A percentile compares a stretch with the other conserved stretches of the same genome.
Conservation (phyloP, 2,329 filamentous ascomycete genomes). For the Nigrospora oryzae region DNA sequence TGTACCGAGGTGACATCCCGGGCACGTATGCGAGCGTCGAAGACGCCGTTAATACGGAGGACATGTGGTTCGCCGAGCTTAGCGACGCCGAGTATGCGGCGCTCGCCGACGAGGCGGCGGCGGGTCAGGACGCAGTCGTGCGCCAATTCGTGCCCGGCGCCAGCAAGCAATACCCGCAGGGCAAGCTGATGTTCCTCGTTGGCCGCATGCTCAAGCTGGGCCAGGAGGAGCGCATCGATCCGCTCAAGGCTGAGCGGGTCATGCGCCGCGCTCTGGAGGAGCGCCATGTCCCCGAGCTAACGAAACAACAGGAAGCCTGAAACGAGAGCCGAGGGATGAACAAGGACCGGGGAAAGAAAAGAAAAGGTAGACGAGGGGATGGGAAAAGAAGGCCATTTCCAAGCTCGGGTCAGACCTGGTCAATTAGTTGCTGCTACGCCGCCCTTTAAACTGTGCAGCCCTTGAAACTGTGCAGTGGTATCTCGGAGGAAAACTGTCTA, state of each 20-base stretch:
- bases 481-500: too few species aligned
- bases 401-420: too few species aligned
- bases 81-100: slow-evolving; percentile 34
- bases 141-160: slow-evolving; percentile 27
- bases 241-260: slow-evolving; percentile 37
- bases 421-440: too few species aligned
- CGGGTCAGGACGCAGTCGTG: slow-evolving; percentile 37
- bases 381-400: too few species aligned
- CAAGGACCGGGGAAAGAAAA: too few species aligned
- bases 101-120: slow-evolving; percentile 34
- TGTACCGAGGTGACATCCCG: slow-evolving; percentile 38
- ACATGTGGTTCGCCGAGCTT: slow-evolving; percentile 48
- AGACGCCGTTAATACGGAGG: slow-evolving; percentile 33
- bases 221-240: slow-evolving; percentile 45
- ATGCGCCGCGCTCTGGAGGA: slow-evolving; percentile 26
- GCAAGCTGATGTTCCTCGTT: slow-evolving; percentile 53
- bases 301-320: neutral
- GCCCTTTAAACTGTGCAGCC: too few species aligned
- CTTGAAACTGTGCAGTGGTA: too few species aligned
- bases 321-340: too few species aligned
- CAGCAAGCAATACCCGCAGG: slow-evolving; percentile 37
- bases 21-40: slow-evolving; percentile 26
- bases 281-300: slow-evolving; percentile 11
- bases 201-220: slow-evolving; percentile 50
- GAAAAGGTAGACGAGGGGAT: too few species aligned